phyloP scores from a whole-genome alignment of 2,329 filamentous ascomycete genomes.

The Cryphonectria nitschkei region DNA sequence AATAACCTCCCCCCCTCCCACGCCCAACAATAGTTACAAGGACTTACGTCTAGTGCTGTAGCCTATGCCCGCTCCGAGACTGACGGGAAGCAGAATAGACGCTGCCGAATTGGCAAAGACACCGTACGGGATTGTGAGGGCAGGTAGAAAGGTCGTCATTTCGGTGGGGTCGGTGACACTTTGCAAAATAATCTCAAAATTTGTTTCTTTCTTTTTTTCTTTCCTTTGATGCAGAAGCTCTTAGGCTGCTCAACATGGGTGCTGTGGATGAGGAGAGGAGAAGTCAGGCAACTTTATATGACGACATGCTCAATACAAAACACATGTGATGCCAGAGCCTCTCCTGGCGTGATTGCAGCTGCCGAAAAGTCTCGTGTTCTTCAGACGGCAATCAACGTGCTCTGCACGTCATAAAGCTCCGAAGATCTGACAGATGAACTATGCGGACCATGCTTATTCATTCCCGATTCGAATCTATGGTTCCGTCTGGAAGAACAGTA shows the following conservation, averaged over 20 bases:
- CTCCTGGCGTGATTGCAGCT: not conserved
- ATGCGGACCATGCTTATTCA: not conserved
- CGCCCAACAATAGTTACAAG: not conserved
- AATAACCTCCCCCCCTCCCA: no score
- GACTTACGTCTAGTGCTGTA: conserved; percentile 67
- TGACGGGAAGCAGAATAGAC: conserved; percentile 76
- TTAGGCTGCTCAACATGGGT: not conserved
- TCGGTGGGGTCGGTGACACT: conserved; percentile 33
- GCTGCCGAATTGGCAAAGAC: conserved; percentile 74
- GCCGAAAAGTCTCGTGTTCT: not conserved
- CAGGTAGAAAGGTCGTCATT: conserved; percentile 83
- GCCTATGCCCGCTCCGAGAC: conserved; percentile 73
- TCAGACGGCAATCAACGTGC: not conserved
- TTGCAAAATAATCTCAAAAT: not conserved
- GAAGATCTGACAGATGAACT: not conserved
- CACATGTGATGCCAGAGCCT: not conserved
- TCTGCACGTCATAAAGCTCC: not conserved
- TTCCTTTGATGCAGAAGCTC: not conserved
- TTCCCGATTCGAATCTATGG: not conserved
- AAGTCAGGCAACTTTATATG: conserved; percentile 2
- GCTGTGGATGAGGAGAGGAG: not conserved
- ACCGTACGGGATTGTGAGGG: conserved; percentile 71
- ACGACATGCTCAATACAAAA: conserved; percentile 2
- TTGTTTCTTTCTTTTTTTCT: not conserved
- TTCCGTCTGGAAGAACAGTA: not conserved